Conservation (phyloP, 495 filamentous ascomycete species). For the Xylaria venustula region DNA sequence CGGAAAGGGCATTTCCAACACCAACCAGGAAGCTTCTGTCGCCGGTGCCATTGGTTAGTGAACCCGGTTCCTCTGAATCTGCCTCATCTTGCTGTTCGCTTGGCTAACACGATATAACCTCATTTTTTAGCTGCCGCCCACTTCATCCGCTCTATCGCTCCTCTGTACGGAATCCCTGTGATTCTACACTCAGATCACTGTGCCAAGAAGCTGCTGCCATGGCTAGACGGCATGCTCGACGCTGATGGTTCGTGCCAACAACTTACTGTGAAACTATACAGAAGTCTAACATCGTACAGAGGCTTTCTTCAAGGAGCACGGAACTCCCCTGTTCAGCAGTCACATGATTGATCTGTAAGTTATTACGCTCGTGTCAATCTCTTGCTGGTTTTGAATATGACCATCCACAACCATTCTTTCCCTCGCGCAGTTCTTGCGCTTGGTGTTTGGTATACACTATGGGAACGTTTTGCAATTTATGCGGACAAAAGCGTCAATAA, state of each 20-base stretch:
- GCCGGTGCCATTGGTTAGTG: conserved; percentile 65
- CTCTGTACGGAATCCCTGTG: conserved; percentile 85
- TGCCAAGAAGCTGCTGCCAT: conserved; percentile 87
- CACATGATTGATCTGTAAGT: conserved; percentile 92
- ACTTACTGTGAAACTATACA: not conserved
- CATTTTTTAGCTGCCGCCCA: conserved; percentile 63
- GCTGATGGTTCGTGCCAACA: conserved; percentile 10
- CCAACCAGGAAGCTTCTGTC: conserved; percentile 83
- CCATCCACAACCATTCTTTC: not conserved
- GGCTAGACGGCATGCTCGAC: conserved; percentile 83
- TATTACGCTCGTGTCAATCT: not conserved
- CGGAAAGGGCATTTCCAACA: conserved; percentile 89
- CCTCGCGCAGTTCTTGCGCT: too few relatives aligned
- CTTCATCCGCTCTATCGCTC: conserved; percentile 88
- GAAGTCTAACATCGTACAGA: conserved; percentile 63
- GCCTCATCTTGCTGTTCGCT: not conserved
- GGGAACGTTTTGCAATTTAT: too few relatives aligned
- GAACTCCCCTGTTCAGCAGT: conserved; percentile 87
- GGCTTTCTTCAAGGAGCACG: conserved; percentile 85
- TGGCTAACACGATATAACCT: conserved; percentile 6
- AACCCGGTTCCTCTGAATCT: not conserved
- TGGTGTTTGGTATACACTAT: too few relatives aligned
- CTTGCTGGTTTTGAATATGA: not conserved
- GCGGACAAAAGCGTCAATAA: not conserved
- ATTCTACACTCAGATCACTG: conserved; percentile 92